A percentile compares a stretch with the other conserved stretches of the same genome.
phyloP scores from a whole-genome alignment of 1,284 basidiomycete genomes.

The Caloboletus firmus region DNA sequence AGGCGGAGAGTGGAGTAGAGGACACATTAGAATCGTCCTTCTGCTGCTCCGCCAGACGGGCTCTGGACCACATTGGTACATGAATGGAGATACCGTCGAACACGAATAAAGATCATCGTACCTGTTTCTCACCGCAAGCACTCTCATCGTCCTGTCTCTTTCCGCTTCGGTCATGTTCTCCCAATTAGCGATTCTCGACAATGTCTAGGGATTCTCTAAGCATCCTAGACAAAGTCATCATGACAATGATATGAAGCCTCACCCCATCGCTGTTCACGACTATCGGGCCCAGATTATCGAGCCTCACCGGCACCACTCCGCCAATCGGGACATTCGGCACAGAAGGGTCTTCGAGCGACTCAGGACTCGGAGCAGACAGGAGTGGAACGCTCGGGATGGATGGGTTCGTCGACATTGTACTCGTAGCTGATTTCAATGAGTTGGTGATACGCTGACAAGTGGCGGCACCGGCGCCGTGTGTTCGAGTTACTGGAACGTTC shows the following conservation, averaged over 20 bases:
- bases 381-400: conserved; percentile 3
- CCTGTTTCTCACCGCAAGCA: conserved; percentile 53
- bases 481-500: background rate
- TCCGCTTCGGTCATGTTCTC: conserved; percentile 49
- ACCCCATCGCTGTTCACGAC: conserved; percentile 60
- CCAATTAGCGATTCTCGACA: conserved; percentile 59
- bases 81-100: background rate
- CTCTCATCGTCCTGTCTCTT: conserved; percentile 46
- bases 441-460: background rate
- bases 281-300: conserved; percentile 55
- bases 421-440: background rate
- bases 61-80: background rate
- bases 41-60: conserved; percentile 10
- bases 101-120: conserved; percentile 10
- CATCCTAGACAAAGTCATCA: background rate
- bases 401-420: conserved; percentile 5
- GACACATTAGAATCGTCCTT: background rate
- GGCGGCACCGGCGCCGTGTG: background rate
- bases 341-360: conserved; percentile 8
- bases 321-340: conserved; percentile 13
- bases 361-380: conserved; percentile 6
- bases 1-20: background rate
- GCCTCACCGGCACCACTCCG: conserved; percentile 35
- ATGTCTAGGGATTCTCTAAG: conserved; percentile 38
- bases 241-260: conserved; percentile 15